These are phyloP conservation scores for Selaginella tamariscina DNA, from an alignment of 75 land plant genomes.

Conservation along the genomic window DNA sequence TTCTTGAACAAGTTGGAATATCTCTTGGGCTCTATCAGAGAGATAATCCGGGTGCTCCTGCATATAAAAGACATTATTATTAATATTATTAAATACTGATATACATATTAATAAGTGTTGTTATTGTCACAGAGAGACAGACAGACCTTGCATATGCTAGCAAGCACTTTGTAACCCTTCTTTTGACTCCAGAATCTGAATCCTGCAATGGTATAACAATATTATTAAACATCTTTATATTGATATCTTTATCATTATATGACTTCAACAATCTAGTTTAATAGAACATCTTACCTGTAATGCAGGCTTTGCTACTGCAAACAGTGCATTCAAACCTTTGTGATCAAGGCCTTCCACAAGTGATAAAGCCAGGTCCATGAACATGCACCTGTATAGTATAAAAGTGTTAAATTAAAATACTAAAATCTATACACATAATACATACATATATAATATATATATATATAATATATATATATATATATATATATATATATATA, in stretches of 20 bases:
- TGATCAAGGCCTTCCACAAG: slow-evolving; percentile 56
- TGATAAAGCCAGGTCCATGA: slow-evolving; percentile 66
- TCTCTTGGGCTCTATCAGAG: slow-evolving; percentile 37
- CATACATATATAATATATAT: too few species aligned
- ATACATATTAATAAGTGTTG: too few species aligned
- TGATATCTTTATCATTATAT: too few species aligned
- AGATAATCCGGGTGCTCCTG: slow-evolving; percentile 49
- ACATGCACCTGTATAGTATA: slow-evolving; percentile 24
- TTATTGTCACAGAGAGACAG: too few species aligned
- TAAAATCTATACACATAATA: too few species aligned
- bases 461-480: too few species aligned
- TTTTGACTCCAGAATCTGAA: slow-evolving; percentile 65
- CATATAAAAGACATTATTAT: neutral
- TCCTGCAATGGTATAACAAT: slow-evolving; percentile 32
- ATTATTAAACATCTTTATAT: neutral
- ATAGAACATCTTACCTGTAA: slow-evolving; percentile 33
- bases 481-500: too few species aligned
- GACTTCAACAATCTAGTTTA: neutral
- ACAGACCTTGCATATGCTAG: slow-evolving; percentile 62
- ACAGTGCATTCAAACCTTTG: slow-evolving; percentile 43
- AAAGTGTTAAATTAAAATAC: too few species aligned
- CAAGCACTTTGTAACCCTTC: slow-evolving; percentile 82
- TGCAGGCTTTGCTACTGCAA: slow-evolving; percentile 46
- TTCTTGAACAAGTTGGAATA: slow-evolving; percentile 41
- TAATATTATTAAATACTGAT: neutral